Evolutionary conservation across 768 basidiomycete species (phyloP).

Genomic region (Termitomyces sp.): DNA sequence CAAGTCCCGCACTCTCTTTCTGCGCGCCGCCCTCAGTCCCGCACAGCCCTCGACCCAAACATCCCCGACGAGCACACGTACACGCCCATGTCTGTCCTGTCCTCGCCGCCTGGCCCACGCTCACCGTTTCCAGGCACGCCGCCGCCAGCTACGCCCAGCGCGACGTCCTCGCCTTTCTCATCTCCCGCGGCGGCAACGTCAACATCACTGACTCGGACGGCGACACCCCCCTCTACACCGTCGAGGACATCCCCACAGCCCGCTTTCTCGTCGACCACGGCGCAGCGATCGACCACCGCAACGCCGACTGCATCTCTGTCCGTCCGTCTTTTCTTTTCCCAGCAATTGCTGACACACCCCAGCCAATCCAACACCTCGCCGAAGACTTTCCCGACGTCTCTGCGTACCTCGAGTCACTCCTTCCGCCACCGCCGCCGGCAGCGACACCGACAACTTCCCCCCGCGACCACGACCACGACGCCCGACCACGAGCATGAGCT

Average conservation of each 20-base stretch:
- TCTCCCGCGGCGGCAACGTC: conserved; percentile 78
- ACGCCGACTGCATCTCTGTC: conserved; percentile 74
- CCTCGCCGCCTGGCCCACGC: conserved; percentile 9
- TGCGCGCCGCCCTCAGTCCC: conserved; percentile 25
- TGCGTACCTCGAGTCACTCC: conserved; percentile 47
- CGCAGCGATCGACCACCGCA: conserved; percentile 55
- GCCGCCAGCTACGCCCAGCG: conserved; percentile 90
- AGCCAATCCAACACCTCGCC: conserved; percentile 67
- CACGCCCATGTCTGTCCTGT: conserved; percentile 63
- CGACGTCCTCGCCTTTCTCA: conserved; percentile 69
- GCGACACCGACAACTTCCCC: conserved; percentile 21
- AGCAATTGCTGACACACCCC: conserved; percentile 7
- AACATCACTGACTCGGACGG: conserved; percentile 84
- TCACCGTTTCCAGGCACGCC: conserved; percentile 59
- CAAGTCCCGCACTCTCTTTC: conserved; percentile 26
- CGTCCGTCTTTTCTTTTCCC: conserved; percentile 20
- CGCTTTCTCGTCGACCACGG: conserved; percentile 75
- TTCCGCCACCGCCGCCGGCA: conserved; percentile 13
- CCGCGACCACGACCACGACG: conserved; percentile 66
- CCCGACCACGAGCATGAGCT: conserved; percentile 65
- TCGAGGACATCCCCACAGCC: conserved; percentile 77
- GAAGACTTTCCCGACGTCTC: conserved; percentile 72
- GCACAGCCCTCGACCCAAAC: conserved; percentile 61
- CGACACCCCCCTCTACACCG: conserved; percentile 89
- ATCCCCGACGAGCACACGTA: conserved; percentile 67